These are phyloP conservation scores for Dioszegia hungarica DNA, from an alignment of 768 basidiomycete genomes.

Conservation along the genomic window DNA sequence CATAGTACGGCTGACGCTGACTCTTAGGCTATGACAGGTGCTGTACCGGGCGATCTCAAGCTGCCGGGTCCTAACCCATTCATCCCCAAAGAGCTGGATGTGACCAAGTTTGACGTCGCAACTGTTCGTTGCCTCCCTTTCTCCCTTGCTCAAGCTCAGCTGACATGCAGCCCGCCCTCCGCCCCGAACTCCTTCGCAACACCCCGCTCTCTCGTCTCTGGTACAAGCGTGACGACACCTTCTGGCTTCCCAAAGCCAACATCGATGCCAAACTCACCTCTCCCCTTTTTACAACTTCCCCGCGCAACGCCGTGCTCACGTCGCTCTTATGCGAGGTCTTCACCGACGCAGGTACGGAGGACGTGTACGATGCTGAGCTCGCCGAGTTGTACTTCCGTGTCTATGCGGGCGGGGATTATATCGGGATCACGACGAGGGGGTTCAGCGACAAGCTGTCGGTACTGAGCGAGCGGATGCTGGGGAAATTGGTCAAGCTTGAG, in stretches of 20 bases:
- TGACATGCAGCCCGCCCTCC: conserved; percentile 55
- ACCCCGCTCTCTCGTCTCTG: conserved; percentile 70
- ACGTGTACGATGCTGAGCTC: conserved; percentile 83
- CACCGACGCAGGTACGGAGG: conserved; percentile 82
- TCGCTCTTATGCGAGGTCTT: conserved; percentile 82
- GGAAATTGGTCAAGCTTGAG: conserved; percentile 61
- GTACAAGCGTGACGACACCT: conserved; percentile 96
- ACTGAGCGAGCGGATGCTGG: conserved; percentile 66
- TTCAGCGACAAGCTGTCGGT: conserved; percentile 86
- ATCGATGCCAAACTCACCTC: conserved; percentile 57
- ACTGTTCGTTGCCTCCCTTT: conserved; percentile 54
- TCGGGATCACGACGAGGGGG: conserved; percentile 67
- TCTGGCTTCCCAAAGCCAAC: conserved; percentile 88
- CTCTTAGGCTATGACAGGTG: conserved; percentile 60
- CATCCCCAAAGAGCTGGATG: conserved; percentile 78
- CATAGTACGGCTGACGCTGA: background rate
- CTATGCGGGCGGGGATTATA: conserved; percentile 59
- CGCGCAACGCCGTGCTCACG: conserved; percentile 69
- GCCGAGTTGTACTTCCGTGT: conserved; percentile 79
- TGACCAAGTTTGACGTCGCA: conserved; percentile 66
- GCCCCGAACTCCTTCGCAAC: conserved; percentile 71
- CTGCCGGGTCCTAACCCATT: conserved; percentile 85
- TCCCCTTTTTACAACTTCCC: conserved; percentile 52
- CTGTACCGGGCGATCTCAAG: conserved; percentile 57
- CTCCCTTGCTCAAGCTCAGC: conserved; percentile 5